Base-by-base conservation (phyloP, 2,329 filamentous ascomycete species). In the Scedosporium dehoogii region DNA sequence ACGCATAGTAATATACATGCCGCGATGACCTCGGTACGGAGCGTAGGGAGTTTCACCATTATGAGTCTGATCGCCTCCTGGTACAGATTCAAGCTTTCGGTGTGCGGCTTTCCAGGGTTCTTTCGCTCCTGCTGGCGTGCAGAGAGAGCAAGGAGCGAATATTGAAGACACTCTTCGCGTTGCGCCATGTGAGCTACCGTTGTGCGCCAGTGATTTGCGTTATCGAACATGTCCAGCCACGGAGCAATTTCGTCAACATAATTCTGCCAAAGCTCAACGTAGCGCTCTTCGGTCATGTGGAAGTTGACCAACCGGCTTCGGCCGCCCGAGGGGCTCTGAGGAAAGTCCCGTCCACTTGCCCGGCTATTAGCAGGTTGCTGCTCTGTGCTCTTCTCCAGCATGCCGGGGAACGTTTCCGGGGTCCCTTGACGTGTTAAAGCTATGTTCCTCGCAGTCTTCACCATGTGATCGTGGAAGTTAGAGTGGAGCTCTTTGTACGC, bases 141-240 rank as follows among this genome's bases (percentile, higher is more conserved):
- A 1, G 79, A 81, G 4, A 83, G 71, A 2, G 80, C 80, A 1
- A 82, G 71, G 48, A 82, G 79, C 1, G 80, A 75, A 66, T 77
- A 81, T 3, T 76, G 72, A 0, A 83, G 70, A 58, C 80, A 76
- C 1, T 73, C 71, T 2, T 77, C 73, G 4, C 73, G 69, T 29
- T 75, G 74, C 1, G 78, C 76, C 67, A 82, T 75, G 18, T 75
- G 74, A 0, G 80, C 78, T 4, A 82, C 71, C 4, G 76, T 75
- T 6, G 77, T 74, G 21, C 77, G 76, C 64, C 82, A 83, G 29
- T 79, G 75, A 1, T 75, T 72, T 58, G 78, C 71, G 33, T 74
- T 73, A 65, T 83, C 81, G 60, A 83, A 82, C 71, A 81, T 83
- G 63, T 83, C 80, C 1, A 82, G 75, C 79, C 75, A 77, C 0